These are phyloP conservation scores for Cronartium quercuum DNA, from an alignment of 1,284 basidiomycete genomes.

Conservation along the genomic window DNA sequence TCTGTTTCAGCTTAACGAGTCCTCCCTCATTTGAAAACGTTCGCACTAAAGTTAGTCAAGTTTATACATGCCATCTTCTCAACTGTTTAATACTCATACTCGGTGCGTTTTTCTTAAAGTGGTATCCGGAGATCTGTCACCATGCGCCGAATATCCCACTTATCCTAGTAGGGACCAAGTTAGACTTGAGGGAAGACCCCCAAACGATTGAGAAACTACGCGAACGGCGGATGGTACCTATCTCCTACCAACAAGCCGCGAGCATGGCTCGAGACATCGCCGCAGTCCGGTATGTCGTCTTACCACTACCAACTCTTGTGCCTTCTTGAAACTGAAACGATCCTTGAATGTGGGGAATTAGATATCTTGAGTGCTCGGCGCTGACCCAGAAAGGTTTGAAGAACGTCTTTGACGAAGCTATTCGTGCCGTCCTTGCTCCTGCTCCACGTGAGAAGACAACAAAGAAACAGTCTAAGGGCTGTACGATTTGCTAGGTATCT, in stretches of 20 bases:
- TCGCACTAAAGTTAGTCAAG: slow-evolving; percentile 71
- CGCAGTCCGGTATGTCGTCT: slow-evolving; percentile 57
- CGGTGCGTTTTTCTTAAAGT: slow-evolving; percentile 55
- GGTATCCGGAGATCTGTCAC: slow-evolving; percentile 93
- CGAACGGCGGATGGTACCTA: slow-evolving; percentile 90
- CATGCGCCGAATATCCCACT: slow-evolving; percentile 89
- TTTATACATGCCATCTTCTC: slow-evolving; percentile 5
- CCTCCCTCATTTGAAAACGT: slow-evolving; percentile 97
- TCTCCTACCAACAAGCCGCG: slow-evolving; percentile 82
- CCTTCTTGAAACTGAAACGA: background rate
- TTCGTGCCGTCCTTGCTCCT: slow-evolving; percentile 57
- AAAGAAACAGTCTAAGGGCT: slow-evolving; percentile 48
- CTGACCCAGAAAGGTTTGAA: slow-evolving; percentile 96
- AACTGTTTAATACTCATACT: background rate
- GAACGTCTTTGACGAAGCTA: slow-evolving; percentile 94
- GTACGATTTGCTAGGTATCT: slow-evolving; percentile 31
- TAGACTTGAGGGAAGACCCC: slow-evolving; percentile 92
- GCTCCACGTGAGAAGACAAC: slow-evolving; percentile 47
- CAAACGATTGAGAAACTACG: slow-evolving; percentile 83
- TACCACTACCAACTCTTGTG: background rate
- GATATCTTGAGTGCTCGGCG: slow-evolving; percentile 95
- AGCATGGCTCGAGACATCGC: slow-evolving; percentile 88
- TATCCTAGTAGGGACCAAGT: slow-evolving; percentile 94
- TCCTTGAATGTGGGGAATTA: slow-evolving; percentile 47
- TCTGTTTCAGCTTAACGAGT: slow-evolving; percentile 57